Conservation (phyloP, 139 green algal genomes). For the Chlorella sp. region DNA sequence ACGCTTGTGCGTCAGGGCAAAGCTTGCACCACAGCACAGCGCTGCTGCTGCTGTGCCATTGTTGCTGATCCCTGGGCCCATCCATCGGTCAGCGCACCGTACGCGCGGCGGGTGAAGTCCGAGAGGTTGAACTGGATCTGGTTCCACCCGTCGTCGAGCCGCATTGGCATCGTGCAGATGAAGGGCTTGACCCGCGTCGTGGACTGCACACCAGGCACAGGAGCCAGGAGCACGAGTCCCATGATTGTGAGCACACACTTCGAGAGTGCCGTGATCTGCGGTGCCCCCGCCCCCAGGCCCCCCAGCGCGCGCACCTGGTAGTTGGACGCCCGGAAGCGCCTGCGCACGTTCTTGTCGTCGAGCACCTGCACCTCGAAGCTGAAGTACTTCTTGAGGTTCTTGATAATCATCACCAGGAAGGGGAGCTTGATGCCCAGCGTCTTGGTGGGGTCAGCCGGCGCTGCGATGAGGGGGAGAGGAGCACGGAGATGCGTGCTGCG, state of each 20-base stretch:
- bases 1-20: no score
- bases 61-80: no score
- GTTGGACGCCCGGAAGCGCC: constrained; percentile 94
- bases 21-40: no score
- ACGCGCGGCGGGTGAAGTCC: constrained; percentile 86
- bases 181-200: constrained; percentile 89
- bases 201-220: constrained; percentile 13
- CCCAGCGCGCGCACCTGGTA: constrained; percentile 92
- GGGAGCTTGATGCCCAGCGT: constrained; percentile 97
- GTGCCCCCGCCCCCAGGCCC: no score
- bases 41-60: no score
- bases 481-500: no score
- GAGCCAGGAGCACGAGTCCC: no score
- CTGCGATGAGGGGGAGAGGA: no score
- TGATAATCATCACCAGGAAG: constrained; percentile 91
- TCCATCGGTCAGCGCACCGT: no score
- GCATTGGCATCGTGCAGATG: constrained; percentile 96
- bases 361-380: constrained; percentile 96
- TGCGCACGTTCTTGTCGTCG: constrained; percentile 95
- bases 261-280: no score
- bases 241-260: no score
- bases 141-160: constrained; percentile 92
- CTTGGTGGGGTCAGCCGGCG: constrained; percentile 74
- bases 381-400: constrained; percentile 97
- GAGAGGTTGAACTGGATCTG: constrained; percentile 93